Percentiles rank a stretch among this genome's conserved stretches.
Conservation (phyloP, 2,329 filamentous ascomycete species). For the Talaromyces verruculosus region DNA sequence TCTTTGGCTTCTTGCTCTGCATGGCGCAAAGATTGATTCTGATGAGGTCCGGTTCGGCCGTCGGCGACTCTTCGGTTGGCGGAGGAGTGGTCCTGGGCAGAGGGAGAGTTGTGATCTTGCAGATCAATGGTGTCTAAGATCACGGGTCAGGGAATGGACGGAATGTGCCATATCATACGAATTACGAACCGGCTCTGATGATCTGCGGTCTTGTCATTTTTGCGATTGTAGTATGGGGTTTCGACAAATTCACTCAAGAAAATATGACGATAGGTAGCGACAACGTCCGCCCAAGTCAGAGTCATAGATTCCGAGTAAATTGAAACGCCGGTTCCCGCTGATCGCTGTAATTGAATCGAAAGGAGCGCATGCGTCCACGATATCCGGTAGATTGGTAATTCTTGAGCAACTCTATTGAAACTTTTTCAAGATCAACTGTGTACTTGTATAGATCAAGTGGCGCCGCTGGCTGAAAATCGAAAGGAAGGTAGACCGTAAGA, state of each 20-base stretch:
- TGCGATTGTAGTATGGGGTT: background rate
- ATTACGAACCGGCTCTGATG: conserved; percentile 46
- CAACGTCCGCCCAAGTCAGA: background rate
- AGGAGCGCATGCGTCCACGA: conserved; percentile 8
- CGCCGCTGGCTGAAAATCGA: conserved; percentile 1
- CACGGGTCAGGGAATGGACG: conserved; percentile 4
- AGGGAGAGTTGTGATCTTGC: conserved; percentile 78
- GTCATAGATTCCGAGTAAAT: conserved; percentile 8
- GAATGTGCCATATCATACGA: background rate
- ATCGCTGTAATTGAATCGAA: conserved; percentile 1
- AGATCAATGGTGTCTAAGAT: conserved; percentile 85
- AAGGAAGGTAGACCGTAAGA: conserved; percentile 6
- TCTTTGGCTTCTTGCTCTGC: conserved; percentile 74
- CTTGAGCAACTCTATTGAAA: background rate
- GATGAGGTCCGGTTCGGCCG: conserved; percentile 70
- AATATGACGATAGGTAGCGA: background rate
- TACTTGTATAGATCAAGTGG: background rate
- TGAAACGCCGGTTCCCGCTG: background rate
- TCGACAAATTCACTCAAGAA: background rate
- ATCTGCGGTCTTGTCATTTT: conserved; percentile 48
- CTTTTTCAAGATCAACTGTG: background rate
- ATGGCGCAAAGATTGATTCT: conserved; percentile 79
- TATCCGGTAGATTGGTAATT: background rate
- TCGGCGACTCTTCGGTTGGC: conserved; percentile 55
- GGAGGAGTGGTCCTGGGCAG: conserved; percentile 73